Conservation (phyloP, 2,329 filamentous ascomycete species). For the Bipolaris cookei region DNA sequence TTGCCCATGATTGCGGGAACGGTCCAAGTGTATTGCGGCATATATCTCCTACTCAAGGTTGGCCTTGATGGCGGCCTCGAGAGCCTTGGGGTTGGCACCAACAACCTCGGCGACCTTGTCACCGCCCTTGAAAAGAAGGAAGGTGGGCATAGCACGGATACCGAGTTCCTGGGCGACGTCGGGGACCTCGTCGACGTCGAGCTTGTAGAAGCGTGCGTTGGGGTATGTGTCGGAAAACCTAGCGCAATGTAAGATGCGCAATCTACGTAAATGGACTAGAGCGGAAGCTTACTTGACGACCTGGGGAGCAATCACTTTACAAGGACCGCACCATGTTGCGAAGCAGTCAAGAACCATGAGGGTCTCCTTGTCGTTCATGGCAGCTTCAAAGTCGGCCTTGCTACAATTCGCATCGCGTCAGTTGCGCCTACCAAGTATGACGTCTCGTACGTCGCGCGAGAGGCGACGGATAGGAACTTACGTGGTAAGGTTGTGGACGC, state of each 20-base stretch:
- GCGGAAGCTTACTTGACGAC: slow-evolving; percentile 65
- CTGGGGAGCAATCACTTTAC: slow-evolving; percentile 85
- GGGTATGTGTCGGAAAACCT: slow-evolving; percentile 67
- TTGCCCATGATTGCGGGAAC: slow-evolving; percentile 11
- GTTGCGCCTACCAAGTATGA: slow-evolving; percentile 16
- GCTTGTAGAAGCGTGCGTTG: slow-evolving; percentile 78
- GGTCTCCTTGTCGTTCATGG: slow-evolving; percentile 59
- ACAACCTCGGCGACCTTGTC: slow-evolving; percentile 75
- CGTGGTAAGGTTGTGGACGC: slow-evolving; percentile 58
- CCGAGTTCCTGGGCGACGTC: slow-evolving; percentile 77
- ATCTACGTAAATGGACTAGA: not conserved
- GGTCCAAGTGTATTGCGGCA: slow-evolving; percentile 8
- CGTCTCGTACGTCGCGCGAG: slow-evolving; percentile 14
- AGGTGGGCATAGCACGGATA: slow-evolving; percentile 92
- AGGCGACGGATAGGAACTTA: slow-evolving; percentile 40
- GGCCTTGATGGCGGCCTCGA: slow-evolving; percentile 61
- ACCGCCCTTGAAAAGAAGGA: slow-evolving; percentile 82
- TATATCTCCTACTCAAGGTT: slow-evolving; percentile 31
- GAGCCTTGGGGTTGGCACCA: slow-evolving; percentile 77
- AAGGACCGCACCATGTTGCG: slow-evolving; percentile 92
- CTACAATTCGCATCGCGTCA: slow-evolving; percentile 50
- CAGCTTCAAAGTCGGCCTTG: slow-evolving; percentile 64
- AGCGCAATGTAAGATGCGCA: slow-evolving; percentile 17
- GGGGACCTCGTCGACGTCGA: slow-evolving; percentile 85
- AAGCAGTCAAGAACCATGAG: slow-evolving; percentile 84